Base-by-base conservation (phyloP, 768 basidiomycete genomes). In the Lentinula aciculospora region DNA sequence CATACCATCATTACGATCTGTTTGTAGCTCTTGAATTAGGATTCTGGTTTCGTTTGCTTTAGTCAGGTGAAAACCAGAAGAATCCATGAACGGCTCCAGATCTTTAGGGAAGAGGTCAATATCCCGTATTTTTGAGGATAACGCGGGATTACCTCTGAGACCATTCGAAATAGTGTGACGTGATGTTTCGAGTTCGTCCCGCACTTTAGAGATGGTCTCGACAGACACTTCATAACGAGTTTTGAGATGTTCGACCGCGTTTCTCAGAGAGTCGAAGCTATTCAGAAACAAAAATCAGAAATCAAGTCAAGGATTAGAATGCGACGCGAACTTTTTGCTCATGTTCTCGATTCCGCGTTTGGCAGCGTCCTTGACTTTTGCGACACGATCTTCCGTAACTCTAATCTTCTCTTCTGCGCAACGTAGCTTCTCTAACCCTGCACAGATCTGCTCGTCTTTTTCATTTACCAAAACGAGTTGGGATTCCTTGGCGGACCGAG, bases 1-100 rank as follows among this genome's bases (percentile, higher is more conserved):
- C 68, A 13, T 63, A 76, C 74, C 68, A 61, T 65, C 71, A 32
- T 54, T 62, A 62, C 74, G 72, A 53, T 76, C 72, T 25, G 60
- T 65, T 46, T 68, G 71, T 13, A 76, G 64, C 36, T 74, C 74
- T 23, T 66, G 60, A 9, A 75, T 61, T 15, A 69, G 53, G 23
- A 63, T 64, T 53, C 69, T 65, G 1, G 68, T 68, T 57, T 66
- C 63, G 57, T 66, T 68, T 10, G 54, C 53, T 19, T 62, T 64
- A 13, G 64, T 46, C 19, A 68, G 56, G 45, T 73, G 59, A 12
- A 62, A 66, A 36, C 68, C 67, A 4, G 65, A 64, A 15, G 57
- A 51, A 28, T 71, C 69, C 25, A 71, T 58, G 56, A 64, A 65
- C 15, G 66, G 60, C 50, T 70, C 67, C 29, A 72, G 61, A 23